Evolutionary conservation across 306 rosid genomes (phyloP), one percentile per base, ranked within the genome.

Genomic region (Datisca glomerata): DNA sequence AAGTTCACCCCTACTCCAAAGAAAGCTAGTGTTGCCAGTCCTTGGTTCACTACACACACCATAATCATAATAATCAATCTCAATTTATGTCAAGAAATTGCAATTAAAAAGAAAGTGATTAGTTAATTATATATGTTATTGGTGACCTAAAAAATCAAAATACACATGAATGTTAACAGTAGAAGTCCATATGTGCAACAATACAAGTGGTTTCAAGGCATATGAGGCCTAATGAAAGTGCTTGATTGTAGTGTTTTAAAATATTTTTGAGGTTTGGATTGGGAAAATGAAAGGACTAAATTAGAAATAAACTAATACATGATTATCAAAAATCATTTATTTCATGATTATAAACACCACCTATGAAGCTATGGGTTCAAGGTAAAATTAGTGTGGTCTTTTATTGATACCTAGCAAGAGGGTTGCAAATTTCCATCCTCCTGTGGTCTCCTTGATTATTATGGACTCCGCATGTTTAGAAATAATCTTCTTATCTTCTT

Each of bases 1-100:
- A 75, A 53, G 65, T 75, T 75, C 43, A 75, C 83, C 40, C 72
- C 78, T 12, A 75, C 83, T 15, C 83, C 83, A 27, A 75, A 75
- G 62, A 75, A 75, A 21, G 83, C 78, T 21, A 75, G 50, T 15
- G 78, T 75, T 8, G 78, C 83, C n/a, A 75, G 37, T 12, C 72
- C 78, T 75, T 75, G 78, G 51, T 75, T 75, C 12, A 21, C 83
- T 75, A 53, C 54, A 43, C 56, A 17, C 8, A 18, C 8, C 24
- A 29, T 19, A 23, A 42, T 15, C 29, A 40, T 6, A 22, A 6
- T 24, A 12, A 31, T 27, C 7, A 17, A 4, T 37, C n/a, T 37
- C 17, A 17, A 4, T 12, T 47, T 29, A 7, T 6, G 16, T n/a
- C n/a, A n/a, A 27, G 7, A 10, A 18, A 21, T 12, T 0, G 7